Percentiles rank a stretch among this genome's conserved stretches.
Conservation (phyloP, 1,139 yeast genomes). For the Wickerhamiella pararugosa region DNA sequence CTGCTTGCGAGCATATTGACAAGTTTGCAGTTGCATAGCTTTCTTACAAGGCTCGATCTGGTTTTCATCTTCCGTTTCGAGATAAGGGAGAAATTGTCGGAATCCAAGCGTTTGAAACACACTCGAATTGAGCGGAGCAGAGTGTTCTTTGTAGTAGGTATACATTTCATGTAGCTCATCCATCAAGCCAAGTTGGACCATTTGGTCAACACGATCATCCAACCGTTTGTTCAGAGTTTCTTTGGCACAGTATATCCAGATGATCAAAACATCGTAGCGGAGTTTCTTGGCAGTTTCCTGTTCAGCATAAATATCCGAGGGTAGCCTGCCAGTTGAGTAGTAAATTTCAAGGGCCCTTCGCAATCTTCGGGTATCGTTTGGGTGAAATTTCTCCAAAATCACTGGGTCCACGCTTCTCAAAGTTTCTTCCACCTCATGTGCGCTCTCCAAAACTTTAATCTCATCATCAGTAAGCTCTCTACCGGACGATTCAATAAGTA, state of each 20-base stretch:
- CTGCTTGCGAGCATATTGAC: slow-evolving; percentile 79
- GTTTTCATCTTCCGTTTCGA: slow-evolving; percentile 24
- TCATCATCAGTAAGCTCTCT: neutral
- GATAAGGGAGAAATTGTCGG: slow-evolving; percentile 80
- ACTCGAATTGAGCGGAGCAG: slow-evolving; percentile 38
- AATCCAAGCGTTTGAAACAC: slow-evolving; percentile 95
- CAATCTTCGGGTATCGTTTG: slow-evolving; percentile 69
- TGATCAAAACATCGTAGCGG: slow-evolving; percentile 35
- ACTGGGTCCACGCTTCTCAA: slow-evolving; percentile 48
- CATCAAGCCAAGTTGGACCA: slow-evolving; percentile 48
- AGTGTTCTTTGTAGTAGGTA: slow-evolving; percentile 12
- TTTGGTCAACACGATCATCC: slow-evolving; percentile 66
- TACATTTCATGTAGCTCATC: slow-evolving; percentile 51
- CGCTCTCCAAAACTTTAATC: slow-evolving; percentile 34
- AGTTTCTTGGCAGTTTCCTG: slow-evolving; percentile 6
- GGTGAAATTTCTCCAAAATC: slow-evolving; percentile 74
- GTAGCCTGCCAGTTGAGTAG: slow-evolving; percentile 46
- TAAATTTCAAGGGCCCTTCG: slow-evolving; percentile 70
- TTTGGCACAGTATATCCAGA: slow-evolving; percentile 76
- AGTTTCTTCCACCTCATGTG: slow-evolving; percentile 33
- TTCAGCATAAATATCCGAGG: slow-evolving; percentile 53
- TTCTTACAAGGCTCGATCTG: slow-evolving; percentile 38
- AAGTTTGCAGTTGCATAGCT: slow-evolving; percentile 68
- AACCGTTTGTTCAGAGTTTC: slow-evolving; percentile 44
- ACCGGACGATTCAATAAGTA: slow-evolving; percentile 10